These are phyloP conservation scores for Neobulgaria alba DNA, from an alignment of 2,329 filamentous ascomycete species.

Conservation along the genomic window DNA sequence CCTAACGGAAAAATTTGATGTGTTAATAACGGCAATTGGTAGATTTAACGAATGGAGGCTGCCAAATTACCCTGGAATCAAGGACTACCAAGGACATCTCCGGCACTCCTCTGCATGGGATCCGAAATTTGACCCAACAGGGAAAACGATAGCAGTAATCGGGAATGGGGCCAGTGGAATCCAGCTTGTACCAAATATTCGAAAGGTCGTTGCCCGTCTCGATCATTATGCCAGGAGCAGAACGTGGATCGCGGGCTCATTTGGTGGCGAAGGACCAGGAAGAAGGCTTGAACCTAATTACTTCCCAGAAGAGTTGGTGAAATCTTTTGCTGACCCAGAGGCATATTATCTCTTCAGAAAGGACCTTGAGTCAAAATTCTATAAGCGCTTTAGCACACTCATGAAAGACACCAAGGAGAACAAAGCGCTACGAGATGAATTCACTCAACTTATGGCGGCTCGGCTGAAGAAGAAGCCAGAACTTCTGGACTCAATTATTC, in stretches of 20 bases:
- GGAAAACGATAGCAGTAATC: conserved; percentile 41
- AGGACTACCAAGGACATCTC: conserved; percentile 39
- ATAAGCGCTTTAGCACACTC: conserved; percentile 38
- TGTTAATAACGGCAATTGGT: conserved; percentile 55
- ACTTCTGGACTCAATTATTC: conserved; percentile 26
- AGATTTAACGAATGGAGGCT: conserved; percentile 59
- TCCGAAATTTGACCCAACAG: conserved; percentile 38
- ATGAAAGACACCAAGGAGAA: conserved; percentile 39
- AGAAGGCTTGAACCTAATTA: conserved; percentile 39
- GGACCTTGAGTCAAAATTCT: conserved; percentile 51
- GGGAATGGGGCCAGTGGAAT: conserved; percentile 45
- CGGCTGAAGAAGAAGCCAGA: conserved; percentile 35
- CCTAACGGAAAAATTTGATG: conserved; percentile 43
- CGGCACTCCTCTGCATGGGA: conserved; percentile 55
- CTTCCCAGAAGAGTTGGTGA: conserved; percentile 43
- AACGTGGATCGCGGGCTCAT: conserved; percentile 52
- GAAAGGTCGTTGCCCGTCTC: conserved; percentile 12
- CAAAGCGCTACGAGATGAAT: conserved; percentile 26
- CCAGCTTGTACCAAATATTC: conserved; percentile 42
- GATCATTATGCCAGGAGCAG: conserved; percentile 35
- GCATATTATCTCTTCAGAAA: conserved; percentile 53
- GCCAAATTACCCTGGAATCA: conserved; percentile 50
- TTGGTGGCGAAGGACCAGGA: conserved; percentile 32
- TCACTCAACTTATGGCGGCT: conserved; percentile 33
- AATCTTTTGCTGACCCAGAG: conserved; percentile 47